phyloP scores from a whole-genome alignment of 2,329 filamentous ascomycete genomes.

The Incumbomyces lentus region DNA sequence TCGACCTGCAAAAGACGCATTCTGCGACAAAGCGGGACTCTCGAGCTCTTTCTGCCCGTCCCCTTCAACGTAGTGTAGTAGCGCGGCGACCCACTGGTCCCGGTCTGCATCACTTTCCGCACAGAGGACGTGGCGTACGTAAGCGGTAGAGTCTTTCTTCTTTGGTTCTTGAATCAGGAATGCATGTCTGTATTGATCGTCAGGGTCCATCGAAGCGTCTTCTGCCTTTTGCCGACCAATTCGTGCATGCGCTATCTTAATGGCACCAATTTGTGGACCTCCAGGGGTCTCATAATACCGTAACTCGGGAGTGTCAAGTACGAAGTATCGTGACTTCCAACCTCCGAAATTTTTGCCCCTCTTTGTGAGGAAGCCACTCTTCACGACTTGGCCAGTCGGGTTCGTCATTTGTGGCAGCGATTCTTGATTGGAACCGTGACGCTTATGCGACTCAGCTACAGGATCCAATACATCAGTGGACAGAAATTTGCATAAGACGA shows the following conservation, averaged over 20 bases:
- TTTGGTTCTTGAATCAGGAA: slow-evolving; percentile 94
- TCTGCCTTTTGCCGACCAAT: slow-evolving; percentile 82
- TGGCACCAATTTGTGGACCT: slow-evolving; percentile 81
- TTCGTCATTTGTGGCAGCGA: slow-evolving; percentile 32
- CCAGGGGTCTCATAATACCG: slow-evolving; percentile 89
- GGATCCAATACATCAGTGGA: slow-evolving; percentile 54
- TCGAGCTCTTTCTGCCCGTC: slow-evolving; percentile 38
- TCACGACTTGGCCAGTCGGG: slow-evolving; percentile 57
- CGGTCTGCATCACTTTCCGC: slow-evolving; percentile 89
- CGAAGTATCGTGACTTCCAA: slow-evolving; percentile 79
- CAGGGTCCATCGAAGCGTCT: slow-evolving; percentile 49
- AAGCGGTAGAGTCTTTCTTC: slow-evolving; percentile 79
- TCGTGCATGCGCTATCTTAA: slow-evolving; percentile 81
- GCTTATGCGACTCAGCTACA: slow-evolving; percentile 24
- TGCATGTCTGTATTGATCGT: slow-evolving; percentile 92
- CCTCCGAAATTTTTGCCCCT: slow-evolving; percentile 97
- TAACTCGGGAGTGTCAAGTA: slow-evolving; percentile 59
- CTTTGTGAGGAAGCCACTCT: slow-evolving; percentile 90
- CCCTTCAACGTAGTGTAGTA: slow-evolving; percentile 82
- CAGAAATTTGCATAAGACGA: slow-evolving; percentile 79
- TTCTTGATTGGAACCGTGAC: slow-evolving; percentile 18
- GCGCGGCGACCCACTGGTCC: slow-evolving; percentile 83
- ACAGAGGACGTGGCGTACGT: slow-evolving; percentile 88
- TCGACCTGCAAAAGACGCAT: slow-evolving; percentile 1
- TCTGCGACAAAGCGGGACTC: slow-evolving; percentile 5